A percentile compares a stretch with the other conserved stretches of the same genome.
phyloP scores from a whole-genome alignment of 2,329 filamentous ascomycete species.

The Penicillium sp. region DNA sequence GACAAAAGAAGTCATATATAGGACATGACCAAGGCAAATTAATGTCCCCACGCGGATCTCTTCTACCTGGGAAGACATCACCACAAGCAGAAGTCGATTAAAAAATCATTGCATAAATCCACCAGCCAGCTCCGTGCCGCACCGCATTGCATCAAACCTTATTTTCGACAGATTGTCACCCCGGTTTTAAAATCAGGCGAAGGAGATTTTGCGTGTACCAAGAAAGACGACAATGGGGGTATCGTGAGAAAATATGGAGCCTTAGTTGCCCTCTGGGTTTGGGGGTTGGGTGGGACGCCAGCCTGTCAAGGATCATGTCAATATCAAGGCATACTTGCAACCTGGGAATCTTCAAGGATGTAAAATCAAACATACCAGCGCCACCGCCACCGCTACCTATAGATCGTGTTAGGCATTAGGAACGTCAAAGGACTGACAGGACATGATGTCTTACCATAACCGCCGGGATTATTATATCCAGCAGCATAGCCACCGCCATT shows the following conservation, averaged over 20 bases:
- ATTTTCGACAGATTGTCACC: slow-evolving; percentile 9
- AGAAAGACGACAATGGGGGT: slow-evolving; percentile 10
- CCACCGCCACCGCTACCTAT: slow-evolving; percentile 25
- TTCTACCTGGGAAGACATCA: neutral
- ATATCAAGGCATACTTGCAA: neutral
- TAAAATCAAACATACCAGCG: slow-evolving; percentile 14
- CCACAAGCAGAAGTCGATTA: neutral
- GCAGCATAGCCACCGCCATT: slow-evolving; percentile 23
- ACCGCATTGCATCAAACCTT: slow-evolving; percentile 8
- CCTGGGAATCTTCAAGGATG: neutral
- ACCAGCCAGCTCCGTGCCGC: slow-evolving; percentile 1
- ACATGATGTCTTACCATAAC: slow-evolving; percentile 28
- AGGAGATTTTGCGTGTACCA: slow-evolving; percentile 9
- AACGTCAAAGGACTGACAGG: neutral
- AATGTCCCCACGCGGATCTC: neutral
- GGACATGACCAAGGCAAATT: slow-evolving; percentile 3
- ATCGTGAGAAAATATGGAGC: slow-evolving; percentile 1
- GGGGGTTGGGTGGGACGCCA: slow-evolving; percentile 24
- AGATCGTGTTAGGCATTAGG: neutral
- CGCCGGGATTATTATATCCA: slow-evolving; percentile 28
- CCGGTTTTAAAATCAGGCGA: slow-evolving; percentile 7
- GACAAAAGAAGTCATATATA: neutral
- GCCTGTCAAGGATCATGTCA: slow-evolving; percentile 20
- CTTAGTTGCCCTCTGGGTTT: slow-evolving; percentile 21
- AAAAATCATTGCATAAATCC: slow-evolving; percentile 1